These are phyloP conservation scores for Pochonia chlamydosporia DNA, from an alignment of 2,329 filamentous ascomycete genomes.

Conservation along the genomic window DNA sequence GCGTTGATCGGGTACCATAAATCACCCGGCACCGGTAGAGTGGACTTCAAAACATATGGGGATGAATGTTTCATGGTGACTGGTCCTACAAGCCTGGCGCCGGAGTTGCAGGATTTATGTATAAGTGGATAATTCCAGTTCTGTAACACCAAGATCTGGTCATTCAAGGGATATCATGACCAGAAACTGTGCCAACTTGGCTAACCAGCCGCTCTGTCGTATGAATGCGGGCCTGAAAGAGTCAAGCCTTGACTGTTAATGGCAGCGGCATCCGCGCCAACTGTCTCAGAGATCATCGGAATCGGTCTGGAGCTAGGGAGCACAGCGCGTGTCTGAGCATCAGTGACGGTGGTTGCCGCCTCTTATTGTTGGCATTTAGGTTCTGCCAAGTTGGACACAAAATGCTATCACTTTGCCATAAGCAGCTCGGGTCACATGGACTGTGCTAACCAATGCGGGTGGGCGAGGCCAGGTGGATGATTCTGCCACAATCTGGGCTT, in stretches of 20 bases:
- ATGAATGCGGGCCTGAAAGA: neutral
- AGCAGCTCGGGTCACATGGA: constrained; percentile 9
- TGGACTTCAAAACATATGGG: too few relatives aligned
- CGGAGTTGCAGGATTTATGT: too few relatives aligned
- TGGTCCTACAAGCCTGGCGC: too few relatives aligned
- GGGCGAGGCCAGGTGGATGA: constrained; percentile 9
- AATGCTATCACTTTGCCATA: constrained; percentile 4
- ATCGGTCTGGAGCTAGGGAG: too few relatives aligned
- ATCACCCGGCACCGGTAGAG: too few relatives aligned
- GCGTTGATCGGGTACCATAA: too few relatives aligned
- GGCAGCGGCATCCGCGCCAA: neutral
- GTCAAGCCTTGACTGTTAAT: neutral
- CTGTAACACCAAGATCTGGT: too few relatives aligned
- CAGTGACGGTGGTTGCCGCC: neutral
- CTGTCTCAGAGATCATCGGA: neutral
- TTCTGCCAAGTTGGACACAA: neutral
- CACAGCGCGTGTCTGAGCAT: neutral
- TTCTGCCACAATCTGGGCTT: neutral
- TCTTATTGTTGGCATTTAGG: neutral
- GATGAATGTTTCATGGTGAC: too few relatives aligned
- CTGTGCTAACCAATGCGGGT: constrained; percentile 10
- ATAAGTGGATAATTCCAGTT: too few relatives aligned
- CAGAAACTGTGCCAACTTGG: too few relatives aligned
- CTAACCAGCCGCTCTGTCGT: too few relatives aligned
- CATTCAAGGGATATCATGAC: too few relatives aligned